Evolutionary conservation across 2,329 filamentous ascomycete species (phyloP).

Genomic region (Pestalotiopsis sp.): DNA sequence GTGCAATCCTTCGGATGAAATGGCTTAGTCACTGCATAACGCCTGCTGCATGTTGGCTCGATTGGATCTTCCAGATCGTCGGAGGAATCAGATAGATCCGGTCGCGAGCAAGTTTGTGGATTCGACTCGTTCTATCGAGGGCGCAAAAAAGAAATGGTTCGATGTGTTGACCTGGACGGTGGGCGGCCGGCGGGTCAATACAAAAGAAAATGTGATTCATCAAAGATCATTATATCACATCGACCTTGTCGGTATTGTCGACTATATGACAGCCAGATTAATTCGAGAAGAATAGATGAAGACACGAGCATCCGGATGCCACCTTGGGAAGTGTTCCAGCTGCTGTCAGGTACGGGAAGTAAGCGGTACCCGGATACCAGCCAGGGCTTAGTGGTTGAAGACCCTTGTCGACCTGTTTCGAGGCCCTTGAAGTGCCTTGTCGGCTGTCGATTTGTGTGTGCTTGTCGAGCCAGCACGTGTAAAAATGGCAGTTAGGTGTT

Average conservation of each 20-base stretch:
- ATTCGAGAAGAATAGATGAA: neutral
- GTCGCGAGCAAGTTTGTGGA: too few relatives aligned
- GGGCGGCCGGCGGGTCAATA: neutral
- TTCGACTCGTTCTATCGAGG: neutral
- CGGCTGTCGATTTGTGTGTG: neutral
- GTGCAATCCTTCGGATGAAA: neutral
- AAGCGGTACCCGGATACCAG: too few relatives aligned
- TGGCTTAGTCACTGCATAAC: neutral
- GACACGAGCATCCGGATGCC: neutral
- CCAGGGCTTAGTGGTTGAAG: neutral
- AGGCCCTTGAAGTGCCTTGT: neutral
- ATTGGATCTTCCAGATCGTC: neutral
- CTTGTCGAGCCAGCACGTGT: neutral
- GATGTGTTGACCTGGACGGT: neutral
- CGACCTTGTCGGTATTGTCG: neutral
- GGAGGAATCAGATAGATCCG: too few relatives aligned
- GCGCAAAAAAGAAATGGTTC: neutral
- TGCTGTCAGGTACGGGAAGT: too few relatives aligned
- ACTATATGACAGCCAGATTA: neutral
- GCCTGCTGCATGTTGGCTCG: neutral
- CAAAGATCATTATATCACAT: neutral
- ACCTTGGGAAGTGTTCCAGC: neutral
- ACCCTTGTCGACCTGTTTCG: neutral
- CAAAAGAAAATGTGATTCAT: neutral
- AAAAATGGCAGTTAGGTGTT: neutral